Percentiles rank a stretch among this genome's conserved stretches.
Conservation (phyloP, 2,329 filamentous ascomycete species). For the Hysterium pulicare region DNA sequence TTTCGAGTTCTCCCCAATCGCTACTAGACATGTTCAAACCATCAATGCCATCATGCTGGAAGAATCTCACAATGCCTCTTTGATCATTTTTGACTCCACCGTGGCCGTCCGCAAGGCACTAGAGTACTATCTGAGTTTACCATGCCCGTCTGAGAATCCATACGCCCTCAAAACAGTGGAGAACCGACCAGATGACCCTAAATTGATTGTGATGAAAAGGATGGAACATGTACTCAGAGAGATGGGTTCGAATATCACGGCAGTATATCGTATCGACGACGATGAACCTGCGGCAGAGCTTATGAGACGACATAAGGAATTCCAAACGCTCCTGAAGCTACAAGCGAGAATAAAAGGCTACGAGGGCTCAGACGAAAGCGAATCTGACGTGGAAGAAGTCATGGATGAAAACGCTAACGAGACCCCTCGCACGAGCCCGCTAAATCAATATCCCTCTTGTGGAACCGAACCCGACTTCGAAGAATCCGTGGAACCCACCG, state of each 20-base stretch:
- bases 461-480: no score
- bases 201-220: background rate
- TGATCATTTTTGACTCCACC: background rate
- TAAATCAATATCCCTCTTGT: no score
- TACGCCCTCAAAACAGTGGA: background rate
- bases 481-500: no score
- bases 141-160: background rate
- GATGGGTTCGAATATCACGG: background rate
- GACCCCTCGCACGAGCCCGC: no score
- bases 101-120: background rate
- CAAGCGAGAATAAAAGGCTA: no score
- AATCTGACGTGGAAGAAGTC: no score
- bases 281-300: no score
- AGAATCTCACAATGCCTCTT: background rate
- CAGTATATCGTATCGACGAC: no score
- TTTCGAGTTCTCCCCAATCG: slow-evolving; percentile 5
- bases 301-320: no score
- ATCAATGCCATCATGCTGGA: slow-evolving; percentile 9
- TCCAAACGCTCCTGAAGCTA: no score
- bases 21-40: slow-evolving; percentile 4
- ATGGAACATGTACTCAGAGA: background rate
- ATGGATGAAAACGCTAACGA: no score
- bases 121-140: background rate
- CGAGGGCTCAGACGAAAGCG: no score
- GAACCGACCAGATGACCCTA: background rate